These are phyloP conservation scores for Dictyostelium capitatum DNA, from an alignment of 78 protist species.

Conservation along the genomic window DNA sequence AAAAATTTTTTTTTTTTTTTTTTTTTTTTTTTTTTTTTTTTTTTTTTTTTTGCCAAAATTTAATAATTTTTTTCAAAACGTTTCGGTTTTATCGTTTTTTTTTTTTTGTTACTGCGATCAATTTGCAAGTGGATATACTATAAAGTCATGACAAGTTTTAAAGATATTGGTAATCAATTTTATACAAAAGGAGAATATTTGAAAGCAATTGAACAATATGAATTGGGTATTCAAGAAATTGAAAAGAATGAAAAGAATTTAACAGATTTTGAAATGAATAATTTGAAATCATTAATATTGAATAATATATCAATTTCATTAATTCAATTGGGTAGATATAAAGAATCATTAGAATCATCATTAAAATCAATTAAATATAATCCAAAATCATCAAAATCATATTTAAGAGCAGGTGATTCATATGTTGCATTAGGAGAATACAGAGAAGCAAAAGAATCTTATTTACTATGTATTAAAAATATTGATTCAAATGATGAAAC, in stretches of 20 bases:
- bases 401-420: conserved; percentile 55
- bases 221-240: conserved; percentile 2
- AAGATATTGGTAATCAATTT: conserved; percentile 18
- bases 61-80: too few species aligned
- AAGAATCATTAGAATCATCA: conserved; percentile 43
- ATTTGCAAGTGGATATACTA: too few species aligned
- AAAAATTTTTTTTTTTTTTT: too few species aligned
- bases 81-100: too few species aligned
- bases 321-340: conserved; percentile 21
- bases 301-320: conserved; percentile 29
- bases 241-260: background rate
- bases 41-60: too few species aligned
- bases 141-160: conserved; percentile 1
- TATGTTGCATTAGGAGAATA: conserved; percentile 11
- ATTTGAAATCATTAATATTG: conserved; percentile 1
- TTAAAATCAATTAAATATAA: conserved; percentile 2
- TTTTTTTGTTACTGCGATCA: too few species aligned
- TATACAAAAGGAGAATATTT: conserved; percentile 25
- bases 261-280: background rate
- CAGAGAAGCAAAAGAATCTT: conserved; percentile 65
- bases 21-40: too few species aligned
- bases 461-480: conserved; percentile 31
- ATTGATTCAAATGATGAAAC: conserved; percentile 16
- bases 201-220: background rate
- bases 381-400: conserved; percentile 4